These are phyloP conservation scores for Backusella luteola DNA, from an alignment of 192 early-diverging fungal species.

Conservation along the genomic window DNA sequence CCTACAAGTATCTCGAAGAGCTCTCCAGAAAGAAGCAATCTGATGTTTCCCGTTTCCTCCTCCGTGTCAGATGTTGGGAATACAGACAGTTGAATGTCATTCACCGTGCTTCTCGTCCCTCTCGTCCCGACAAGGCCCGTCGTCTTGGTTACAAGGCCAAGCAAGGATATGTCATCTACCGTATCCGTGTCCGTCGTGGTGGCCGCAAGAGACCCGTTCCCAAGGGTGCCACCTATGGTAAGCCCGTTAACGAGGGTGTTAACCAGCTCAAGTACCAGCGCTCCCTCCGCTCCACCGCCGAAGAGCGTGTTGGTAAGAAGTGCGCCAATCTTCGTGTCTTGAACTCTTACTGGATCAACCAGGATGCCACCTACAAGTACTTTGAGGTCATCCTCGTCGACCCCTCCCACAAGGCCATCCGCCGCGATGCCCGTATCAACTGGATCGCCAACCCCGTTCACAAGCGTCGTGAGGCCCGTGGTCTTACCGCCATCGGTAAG, in stretches of 20 bases:
- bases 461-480: constrained; percentile 99
- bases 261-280: constrained; percentile 99
- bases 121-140: no score
- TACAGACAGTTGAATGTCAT: no score
- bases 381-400: no score
- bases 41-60: constrained; percentile 98
- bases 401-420: no score
- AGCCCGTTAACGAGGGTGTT: constrained; percentile 97
- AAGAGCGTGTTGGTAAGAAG: constrained; percentile 97
- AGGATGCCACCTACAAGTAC: no score
- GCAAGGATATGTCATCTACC: no score
- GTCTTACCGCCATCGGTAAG: constrained; percentile 93
- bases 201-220: no score
- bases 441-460: constrained; percentile 98
- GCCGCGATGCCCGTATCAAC: constrained; percentile 66
- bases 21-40: constrained; percentile 99
- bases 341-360: no score
- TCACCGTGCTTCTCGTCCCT: no score
- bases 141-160: no score
- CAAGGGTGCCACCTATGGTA: constrained; percentile 96
- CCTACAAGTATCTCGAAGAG: constrained; percentile 93
- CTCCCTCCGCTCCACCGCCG: constrained; percentile 89
- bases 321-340: no score
- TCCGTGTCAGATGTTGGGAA: constrained; percentile 95
- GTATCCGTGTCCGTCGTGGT: no score